Conservation (phyloP, 140 eudicot genomes). For the Erigeron philadelphicus region DNA sequence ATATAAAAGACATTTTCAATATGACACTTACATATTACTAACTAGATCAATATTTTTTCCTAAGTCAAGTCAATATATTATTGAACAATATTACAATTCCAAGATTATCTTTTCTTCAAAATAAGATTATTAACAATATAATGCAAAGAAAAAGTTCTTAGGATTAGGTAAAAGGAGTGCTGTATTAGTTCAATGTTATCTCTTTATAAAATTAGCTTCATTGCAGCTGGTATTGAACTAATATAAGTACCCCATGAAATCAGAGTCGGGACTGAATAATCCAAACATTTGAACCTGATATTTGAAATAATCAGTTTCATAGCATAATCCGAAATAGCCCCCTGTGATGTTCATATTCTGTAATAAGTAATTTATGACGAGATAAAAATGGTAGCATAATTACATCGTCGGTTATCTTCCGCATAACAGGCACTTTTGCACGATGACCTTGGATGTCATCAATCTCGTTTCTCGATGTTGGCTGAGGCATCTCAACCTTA, state of each 20-base stretch:
- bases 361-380: slow-evolving; percentile 16
- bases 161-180: not conserved
- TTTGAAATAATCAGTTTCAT: slow-evolving; percentile 7
- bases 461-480: slow-evolving; percentile 54
- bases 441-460: slow-evolving; percentile 49
- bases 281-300: not conserved
- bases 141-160: not conserved
- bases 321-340: not conserved
- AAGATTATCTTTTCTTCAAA: not conserved
- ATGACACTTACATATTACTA: no score
- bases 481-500: slow-evolving; percentile 94
- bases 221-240: not conserved
- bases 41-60: no score
- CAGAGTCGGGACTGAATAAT: not conserved
- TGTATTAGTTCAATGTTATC: not conserved
- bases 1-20: not conserved
- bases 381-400: slow-evolving; percentile 18
- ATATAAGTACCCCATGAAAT: not conserved
- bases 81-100: not conserved
- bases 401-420: slow-evolving; percentile 84
- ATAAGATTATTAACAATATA: not conserved
- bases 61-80: not conserved
- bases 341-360: slow-evolving; percentile 8
- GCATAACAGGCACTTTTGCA: slow-evolving; percentile 52
- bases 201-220: slow-evolving; percentile 2